phyloP scores from a whole-genome alignment of 2,329 filamentous ascomycete species.

The Colletotrichum cuscutae region DNA sequence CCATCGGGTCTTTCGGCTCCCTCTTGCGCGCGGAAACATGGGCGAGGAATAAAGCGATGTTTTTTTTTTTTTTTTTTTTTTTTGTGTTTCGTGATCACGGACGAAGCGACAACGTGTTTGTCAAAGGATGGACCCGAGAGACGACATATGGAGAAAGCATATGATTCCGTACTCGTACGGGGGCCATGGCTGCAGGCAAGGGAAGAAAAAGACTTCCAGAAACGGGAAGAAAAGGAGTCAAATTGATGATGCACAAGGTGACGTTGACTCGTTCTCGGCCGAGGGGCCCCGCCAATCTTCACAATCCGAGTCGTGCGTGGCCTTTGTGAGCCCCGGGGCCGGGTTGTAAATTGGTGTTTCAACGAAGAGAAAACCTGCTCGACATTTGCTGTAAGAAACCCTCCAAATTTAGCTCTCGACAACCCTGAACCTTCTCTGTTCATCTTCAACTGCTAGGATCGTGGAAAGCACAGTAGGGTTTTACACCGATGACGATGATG shows the following conservation, averaged over 20 bases:
- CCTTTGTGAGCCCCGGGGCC: background rate
- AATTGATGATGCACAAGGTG: background rate
- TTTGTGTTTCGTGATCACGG: background rate
- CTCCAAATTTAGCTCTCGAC: background rate
- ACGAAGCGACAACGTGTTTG: background rate
- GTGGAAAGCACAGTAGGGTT: background rate
- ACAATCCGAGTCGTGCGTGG: constrained; percentile 20
- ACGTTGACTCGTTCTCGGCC: constrained; percentile 8
- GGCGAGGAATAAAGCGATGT: background rate
- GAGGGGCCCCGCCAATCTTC: background rate
- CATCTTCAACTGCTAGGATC: background rate
- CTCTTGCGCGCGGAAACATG: background rate
- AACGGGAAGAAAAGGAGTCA: background rate
- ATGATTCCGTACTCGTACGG: background rate
- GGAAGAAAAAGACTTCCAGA: background rate
- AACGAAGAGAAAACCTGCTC: background rate
- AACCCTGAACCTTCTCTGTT: background rate
- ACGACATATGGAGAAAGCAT: background rate
- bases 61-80: background rate
- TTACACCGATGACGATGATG: background rate
- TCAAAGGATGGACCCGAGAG: background rate
- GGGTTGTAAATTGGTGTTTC: background rate
- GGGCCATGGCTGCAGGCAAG: background rate
- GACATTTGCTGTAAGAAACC: background rate
- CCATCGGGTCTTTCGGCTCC: background rate